Base-by-base conservation (phyloP, 495 filamentous ascomycete genomes). In the Trichoderma gamsii region DNA sequence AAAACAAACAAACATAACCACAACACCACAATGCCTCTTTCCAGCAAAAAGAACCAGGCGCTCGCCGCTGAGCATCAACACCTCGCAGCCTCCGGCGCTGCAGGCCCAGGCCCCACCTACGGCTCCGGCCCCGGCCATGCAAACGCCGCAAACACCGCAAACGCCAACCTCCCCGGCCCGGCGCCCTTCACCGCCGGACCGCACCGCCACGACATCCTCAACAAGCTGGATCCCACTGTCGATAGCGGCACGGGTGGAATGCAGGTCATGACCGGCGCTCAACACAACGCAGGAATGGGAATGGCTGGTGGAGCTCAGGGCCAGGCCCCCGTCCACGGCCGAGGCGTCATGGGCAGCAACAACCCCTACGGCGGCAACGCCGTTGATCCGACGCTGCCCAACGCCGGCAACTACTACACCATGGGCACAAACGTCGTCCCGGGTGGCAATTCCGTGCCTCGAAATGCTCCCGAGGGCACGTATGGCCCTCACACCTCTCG, bases 141-240 rank as follows among this genome's bases (percentile, higher is more conserved):
- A 52, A 18, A 52, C 13, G 7, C 15, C 51, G n/a, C n/a, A n/a
- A 46, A 46, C 51, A 9, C 15, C 52, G 52, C 52, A 27, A 61
- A 61, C 27, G 56, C 56, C 4, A 61, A 61, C 56, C 56, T 61
- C 0, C 72, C 75, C 66, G 66, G 66, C 27, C 66, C 66, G 7
- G 66, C 66, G 68, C 51, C 65, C 3, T 32, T 21, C 41, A 79
- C 68, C 21, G 66, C 72, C 64, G 80, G 80, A 18, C 74, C 77
- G 23, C 77, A 82, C 63, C 69, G 66, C 27, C 78, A 78, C 27
- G 76, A 79, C 56, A 29, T 76, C 21, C 71, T 74, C 52, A 76
- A 81, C 72, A 78, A 78, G 69, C 63, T 70, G 13, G 76, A 80
- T 63, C 79, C 79, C 9, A 70, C 75, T 41, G 75, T 77, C 51